These are phyloP conservation scores for Neocatenulostroma microsporum DNA, from an alignment of 2,329 filamentous ascomycete species.

Conservation along the genomic window DNA sequence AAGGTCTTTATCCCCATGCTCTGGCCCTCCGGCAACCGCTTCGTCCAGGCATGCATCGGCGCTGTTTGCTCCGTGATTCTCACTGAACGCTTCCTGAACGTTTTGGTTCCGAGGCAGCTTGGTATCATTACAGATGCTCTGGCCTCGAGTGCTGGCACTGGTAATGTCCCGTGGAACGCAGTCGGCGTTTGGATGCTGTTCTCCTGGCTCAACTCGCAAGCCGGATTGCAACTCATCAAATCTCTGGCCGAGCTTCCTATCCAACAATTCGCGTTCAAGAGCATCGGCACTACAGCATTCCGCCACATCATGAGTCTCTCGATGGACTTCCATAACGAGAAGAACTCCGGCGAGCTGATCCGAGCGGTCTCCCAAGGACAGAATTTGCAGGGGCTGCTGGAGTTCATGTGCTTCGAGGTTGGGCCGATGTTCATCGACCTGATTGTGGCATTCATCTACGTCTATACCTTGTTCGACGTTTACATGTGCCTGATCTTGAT, in stretches of 20 bases:
- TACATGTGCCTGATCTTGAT: constrained; percentile 50
- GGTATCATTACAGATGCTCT: constrained; percentile 70
- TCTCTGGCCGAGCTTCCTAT: constrained; percentile 48
- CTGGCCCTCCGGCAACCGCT: constrained; percentile 61
- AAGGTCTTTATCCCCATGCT: constrained; percentile 67
- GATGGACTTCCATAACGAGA: constrained; percentile 62
- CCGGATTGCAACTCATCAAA: constrained; percentile 45
- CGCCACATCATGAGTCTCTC: constrained; percentile 61
- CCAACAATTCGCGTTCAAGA: constrained; percentile 50
- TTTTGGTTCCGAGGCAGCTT: constrained; percentile 73
- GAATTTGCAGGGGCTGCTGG: constrained; percentile 52
- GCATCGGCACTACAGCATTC: constrained; percentile 55
- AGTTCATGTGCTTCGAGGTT: constrained; percentile 53
- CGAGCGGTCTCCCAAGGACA: constrained; percentile 57
- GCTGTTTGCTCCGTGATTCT: constrained; percentile 62
- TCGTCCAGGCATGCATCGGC: constrained; percentile 59
- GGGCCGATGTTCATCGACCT: constrained; percentile 57
- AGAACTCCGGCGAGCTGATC: constrained; percentile 57
- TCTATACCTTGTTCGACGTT: constrained; percentile 55
- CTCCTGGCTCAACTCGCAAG: constrained; percentile 44
- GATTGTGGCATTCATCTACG: constrained; percentile 51
- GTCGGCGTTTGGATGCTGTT: constrained; percentile 46
- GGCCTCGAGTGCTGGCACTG: constrained; percentile 40
- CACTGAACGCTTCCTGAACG: constrained; percentile 62
- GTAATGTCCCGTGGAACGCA: constrained; percentile 45